A percentile compares a stretch with the other conserved stretches of the same genome.
Evolutionary conservation across 306 rosid species (phyloP).

Genomic region (Cicer cuneatum): DNA sequence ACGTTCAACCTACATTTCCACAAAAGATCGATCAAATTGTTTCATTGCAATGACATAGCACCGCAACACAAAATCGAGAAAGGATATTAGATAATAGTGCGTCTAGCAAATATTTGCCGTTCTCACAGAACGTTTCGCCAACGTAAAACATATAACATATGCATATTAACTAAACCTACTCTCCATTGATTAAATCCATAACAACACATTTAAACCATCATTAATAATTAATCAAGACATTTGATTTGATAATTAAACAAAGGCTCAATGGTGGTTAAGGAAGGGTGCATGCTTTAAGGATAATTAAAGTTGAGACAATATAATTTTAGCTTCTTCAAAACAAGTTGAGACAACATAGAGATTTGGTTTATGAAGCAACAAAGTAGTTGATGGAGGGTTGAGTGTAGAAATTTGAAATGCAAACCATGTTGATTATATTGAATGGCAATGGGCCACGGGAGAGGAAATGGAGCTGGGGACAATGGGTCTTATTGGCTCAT

Average conservation of each 20-base stretch:
- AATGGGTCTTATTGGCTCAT: not conserved
- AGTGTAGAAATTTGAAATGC: not conserved
- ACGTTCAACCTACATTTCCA: too few relatives aligned
- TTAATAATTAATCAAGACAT: slow-evolving; percentile 21
- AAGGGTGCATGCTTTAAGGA: too few relatives aligned
- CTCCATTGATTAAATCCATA: slow-evolving; percentile 77
- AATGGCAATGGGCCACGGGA: too few relatives aligned
- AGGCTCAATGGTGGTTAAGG: not conserved
- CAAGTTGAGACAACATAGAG: not conserved
- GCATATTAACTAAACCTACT: slow-evolving; percentile 48
- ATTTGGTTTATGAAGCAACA: not conserved
- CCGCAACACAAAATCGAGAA: slow-evolving; percentile 22
- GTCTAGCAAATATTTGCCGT: slow-evolving; percentile 23
- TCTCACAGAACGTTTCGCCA: not conserved
- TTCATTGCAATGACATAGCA: slow-evolving; percentile 35
- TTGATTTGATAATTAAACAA: not conserved
- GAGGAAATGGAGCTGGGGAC: not conserved
- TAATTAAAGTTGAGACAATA: not conserved
- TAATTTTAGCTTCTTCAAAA: too few relatives aligned
- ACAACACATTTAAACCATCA: slow-evolving; percentile 69
- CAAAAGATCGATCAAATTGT: slow-evolving; percentile 36
- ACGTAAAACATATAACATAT: slow-evolving; percentile 1
- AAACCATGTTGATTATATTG: not conserved
- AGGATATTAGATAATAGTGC: not conserved
- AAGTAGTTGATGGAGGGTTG: not conserved